Percentiles rank a stretch among this genome's conserved stretches.
These are phyloP conservation scores for Nitzschia sp. DNA, from an alignment of 108 stramenopile species.

Conservation along the genomic window DNA sequence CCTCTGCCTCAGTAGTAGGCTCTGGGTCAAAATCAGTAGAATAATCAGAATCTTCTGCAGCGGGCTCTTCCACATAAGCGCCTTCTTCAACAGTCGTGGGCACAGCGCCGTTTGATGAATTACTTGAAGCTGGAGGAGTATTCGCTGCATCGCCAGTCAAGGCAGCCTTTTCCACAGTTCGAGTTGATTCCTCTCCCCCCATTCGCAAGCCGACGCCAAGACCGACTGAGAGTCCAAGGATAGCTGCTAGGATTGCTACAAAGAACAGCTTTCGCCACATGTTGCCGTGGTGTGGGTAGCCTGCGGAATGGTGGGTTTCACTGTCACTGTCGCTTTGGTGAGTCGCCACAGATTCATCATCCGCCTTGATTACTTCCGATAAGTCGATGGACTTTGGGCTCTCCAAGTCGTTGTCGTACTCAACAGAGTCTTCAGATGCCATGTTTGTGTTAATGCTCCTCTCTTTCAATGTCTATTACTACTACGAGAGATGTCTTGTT, in stretches of 20 bases:
- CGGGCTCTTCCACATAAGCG: too few relatives aligned
- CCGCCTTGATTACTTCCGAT: background rate
- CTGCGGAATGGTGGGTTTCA: background rate
- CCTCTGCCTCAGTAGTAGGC: background rate
- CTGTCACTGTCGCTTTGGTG: conserved; percentile 11
- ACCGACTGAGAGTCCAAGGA: background rate
- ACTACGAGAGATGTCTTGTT: too few relatives aligned
- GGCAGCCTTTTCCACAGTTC: too few relatives aligned
- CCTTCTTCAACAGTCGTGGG: too few relatives aligned
- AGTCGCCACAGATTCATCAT: conserved; percentile 2
- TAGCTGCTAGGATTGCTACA: background rate
- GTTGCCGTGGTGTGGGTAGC: background rate
- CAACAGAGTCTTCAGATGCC: background rate
- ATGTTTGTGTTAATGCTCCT: background rate
- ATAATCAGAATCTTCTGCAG: too few relatives aligned
- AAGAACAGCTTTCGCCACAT: background rate
- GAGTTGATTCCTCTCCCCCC: background rate
- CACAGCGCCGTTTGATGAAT: too few relatives aligned
- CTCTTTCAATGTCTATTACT: background rate
- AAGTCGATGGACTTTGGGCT: background rate
- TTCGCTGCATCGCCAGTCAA: too few relatives aligned
- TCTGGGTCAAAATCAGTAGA: too few relatives aligned
- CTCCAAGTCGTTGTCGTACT: conserved; percentile 7
- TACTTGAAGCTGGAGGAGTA: too few relatives aligned
- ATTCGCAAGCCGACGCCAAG: background rate